Evolutionary conservation across 768 basidiomycete species (phyloP).

Genomic region (Suillus brevipes): DNA sequence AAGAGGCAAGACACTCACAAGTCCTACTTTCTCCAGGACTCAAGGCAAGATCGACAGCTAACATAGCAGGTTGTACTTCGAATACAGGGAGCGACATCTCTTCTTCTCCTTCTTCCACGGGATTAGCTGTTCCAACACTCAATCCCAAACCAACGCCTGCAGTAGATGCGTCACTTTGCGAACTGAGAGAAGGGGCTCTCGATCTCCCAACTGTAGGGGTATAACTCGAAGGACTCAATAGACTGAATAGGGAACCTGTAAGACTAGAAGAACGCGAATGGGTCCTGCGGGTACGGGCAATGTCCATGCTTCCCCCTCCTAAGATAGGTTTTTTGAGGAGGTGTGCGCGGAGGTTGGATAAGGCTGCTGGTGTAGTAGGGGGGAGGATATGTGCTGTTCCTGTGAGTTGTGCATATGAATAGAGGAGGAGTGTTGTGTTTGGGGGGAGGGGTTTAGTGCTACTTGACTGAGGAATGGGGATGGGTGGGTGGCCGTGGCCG

Average conservation of each 20-base stretch:
- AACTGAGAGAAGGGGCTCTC: slow-evolving; percentile 26
- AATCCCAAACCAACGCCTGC: slow-evolving; percentile 27
- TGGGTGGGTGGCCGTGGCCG: slow-evolving; percentile 43
- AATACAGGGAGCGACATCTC: slow-evolving; percentile 80
- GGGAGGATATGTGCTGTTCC: slow-evolving; percentile 67
- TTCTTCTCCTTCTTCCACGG: slow-evolving; percentile 50
- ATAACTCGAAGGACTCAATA: slow-evolving; percentile 26
- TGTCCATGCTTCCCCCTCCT: slow-evolving; percentile 82
- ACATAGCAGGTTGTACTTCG: slow-evolving; percentile 80
- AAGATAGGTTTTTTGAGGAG: slow-evolving; percentile 46
- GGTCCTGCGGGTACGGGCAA: slow-evolving; percentile 42
- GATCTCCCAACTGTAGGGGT: slow-evolving; percentile 17
- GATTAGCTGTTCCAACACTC: neutral
- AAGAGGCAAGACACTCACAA: slow-evolving; percentile 46
- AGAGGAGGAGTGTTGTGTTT: slow-evolving; percentile 71
- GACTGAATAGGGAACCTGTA: slow-evolving; percentile 49
- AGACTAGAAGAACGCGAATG: slow-evolving; percentile 50
- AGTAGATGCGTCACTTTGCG: slow-evolving; percentile 7
- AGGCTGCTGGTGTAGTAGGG: slow-evolving; percentile 41
- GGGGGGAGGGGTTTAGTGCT: slow-evolving; percentile 43
- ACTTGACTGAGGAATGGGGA: slow-evolving; percentile 15
- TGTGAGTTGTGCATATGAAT: slow-evolving; percentile 80
- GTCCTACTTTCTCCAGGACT: slow-evolving; percentile 81
- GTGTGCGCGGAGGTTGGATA: slow-evolving; percentile 49
- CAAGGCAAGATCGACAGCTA: slow-evolving; percentile 84